phyloP scores from a whole-genome alignment of 176 grass and related monocot species.

The Guadua angustifolia region DNA sequence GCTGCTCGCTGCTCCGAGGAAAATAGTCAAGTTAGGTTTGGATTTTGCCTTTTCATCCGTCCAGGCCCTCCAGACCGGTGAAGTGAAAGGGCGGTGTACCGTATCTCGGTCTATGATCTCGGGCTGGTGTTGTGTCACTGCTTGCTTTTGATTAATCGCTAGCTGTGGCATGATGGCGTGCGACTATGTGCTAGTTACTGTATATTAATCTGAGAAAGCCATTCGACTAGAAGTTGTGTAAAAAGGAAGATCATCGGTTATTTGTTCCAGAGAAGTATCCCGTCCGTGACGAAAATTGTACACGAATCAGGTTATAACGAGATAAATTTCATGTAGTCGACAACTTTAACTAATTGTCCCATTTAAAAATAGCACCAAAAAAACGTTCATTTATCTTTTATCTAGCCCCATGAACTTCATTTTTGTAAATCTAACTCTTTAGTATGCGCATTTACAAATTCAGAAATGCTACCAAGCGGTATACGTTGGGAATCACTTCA shows the following conservation, averaged over 20 bases:
- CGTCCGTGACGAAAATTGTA: too few species aligned
- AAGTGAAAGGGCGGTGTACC: slow-evolving; percentile 24
- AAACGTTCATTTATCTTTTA: too few species aligned
- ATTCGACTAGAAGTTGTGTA: background rate
- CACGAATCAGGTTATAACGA: background rate
- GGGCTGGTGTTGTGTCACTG: slow-evolving; percentile 10
- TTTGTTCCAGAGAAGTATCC: background rate
- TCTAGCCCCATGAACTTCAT: too few species aligned
- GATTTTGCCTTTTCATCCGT: slow-evolving; percentile 37
- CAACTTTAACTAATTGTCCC: background rate
- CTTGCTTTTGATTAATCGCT: slow-evolving; percentile 18
- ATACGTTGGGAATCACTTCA: too few species aligned
- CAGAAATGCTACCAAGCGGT: too few species aligned
- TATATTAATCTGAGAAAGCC: background rate
- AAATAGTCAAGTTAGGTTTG: slow-evolving; percentile 8
- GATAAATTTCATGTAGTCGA: background rate
- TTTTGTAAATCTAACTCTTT: too few species aligned
- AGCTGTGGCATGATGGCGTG: background rate
- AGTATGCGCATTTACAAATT: too few species aligned
- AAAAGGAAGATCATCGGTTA: background rate
- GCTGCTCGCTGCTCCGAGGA: slow-evolving; percentile 22
- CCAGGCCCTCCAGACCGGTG: background rate
- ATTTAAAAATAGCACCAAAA: too few species aligned
- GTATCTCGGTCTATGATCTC: slow-evolving; percentile 5
- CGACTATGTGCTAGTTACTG: background rate